Evolutionary conservation across 2,329 filamentous ascomycete genomes (phyloP).

Genomic region (Colletotrichum sp.): DNA sequence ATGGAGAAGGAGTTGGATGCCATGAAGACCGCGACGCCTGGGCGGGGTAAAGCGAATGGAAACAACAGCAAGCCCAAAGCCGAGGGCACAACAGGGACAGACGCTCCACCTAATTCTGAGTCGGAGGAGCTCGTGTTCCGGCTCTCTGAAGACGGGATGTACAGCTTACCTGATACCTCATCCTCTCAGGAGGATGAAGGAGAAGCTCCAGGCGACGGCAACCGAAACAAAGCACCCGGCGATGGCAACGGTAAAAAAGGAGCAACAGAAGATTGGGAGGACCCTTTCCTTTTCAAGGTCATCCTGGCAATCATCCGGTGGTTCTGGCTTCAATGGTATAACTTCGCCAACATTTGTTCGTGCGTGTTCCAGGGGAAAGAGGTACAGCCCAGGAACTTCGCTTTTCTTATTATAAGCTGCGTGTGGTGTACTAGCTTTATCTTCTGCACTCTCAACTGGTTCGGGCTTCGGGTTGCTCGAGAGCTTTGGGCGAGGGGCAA

Average conservation of each 20-base stretch:
- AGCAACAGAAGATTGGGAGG: background rate
- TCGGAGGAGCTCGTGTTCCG: background rate
- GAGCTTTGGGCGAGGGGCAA: slow-evolving; percentile 3
- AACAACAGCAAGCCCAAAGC: background rate
- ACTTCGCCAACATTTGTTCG: background rate
- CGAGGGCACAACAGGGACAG: background rate
- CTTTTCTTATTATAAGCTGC: background rate
- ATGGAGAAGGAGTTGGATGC: background rate
- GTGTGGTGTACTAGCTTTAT: background rate
- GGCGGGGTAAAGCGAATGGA: background rate
- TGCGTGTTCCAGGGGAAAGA: background rate
- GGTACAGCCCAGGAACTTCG: background rate
- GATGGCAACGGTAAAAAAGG: background rate
- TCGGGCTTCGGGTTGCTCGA: background rate
- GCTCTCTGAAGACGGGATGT: background rate
- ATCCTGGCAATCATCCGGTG: background rate
- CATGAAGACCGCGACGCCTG: background rate
- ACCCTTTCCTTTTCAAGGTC: background rate
- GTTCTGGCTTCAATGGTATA: background rate
- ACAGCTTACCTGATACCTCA: background rate
- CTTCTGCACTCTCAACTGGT: background rate
- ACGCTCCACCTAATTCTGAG: background rate
- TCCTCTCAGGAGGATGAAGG: background rate
- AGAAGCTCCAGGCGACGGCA: background rate
- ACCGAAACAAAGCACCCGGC: background rate